Evolutionary conservation across 1,139 yeast species (phyloP).

Genomic region (Suhomyces coccinellae): DNA sequence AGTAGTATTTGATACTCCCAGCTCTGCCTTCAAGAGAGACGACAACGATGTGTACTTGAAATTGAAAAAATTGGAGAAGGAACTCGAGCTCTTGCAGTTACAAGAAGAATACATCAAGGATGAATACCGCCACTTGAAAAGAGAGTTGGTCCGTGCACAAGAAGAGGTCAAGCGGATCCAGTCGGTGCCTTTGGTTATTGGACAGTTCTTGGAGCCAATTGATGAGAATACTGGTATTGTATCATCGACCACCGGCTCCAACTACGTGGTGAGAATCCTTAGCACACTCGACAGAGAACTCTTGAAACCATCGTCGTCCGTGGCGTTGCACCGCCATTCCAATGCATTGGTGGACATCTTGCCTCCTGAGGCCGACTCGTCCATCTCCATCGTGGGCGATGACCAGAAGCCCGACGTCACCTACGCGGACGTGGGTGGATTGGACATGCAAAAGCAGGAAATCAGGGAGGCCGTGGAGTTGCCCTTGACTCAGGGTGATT

Average conservation of each 20-base stretch:
- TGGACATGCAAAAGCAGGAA: constrained; percentile 99
- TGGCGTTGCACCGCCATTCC: constrained; percentile 97
- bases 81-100: constrained; percentile 73
- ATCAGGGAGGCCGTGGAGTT: constrained; percentile 97
- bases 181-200: constrained; percentile 96
- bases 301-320: constrained; percentile 91
- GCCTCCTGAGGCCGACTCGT: constrained; percentile 98
- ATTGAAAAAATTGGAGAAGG: constrained; percentile 85
- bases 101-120: constrained; percentile 98
- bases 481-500: constrained; percentile 93
- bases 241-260: constrained; percentile 95
- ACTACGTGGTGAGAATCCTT: constrained; percentile 90
- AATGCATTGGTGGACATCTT: constrained; percentile 95
- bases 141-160: constrained; percentile 94
- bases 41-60: constrained; percentile 74
- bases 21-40: constrained; percentile 20
- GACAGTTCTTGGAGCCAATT: constrained; percentile 96
- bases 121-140: constrained; percentile 92
- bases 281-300: constrained; percentile 94
- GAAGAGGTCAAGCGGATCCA: constrained; percentile 98
- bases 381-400: constrained; percentile 91
- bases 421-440: constrained; percentile 95
- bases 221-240: constrained; percentile 97
- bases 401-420: constrained; percentile 91
- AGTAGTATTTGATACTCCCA: constrained; percentile 21